Conservation (phyloP, 2,329 filamentous ascomycete species). For the Neonectria neomacrospora region DNA sequence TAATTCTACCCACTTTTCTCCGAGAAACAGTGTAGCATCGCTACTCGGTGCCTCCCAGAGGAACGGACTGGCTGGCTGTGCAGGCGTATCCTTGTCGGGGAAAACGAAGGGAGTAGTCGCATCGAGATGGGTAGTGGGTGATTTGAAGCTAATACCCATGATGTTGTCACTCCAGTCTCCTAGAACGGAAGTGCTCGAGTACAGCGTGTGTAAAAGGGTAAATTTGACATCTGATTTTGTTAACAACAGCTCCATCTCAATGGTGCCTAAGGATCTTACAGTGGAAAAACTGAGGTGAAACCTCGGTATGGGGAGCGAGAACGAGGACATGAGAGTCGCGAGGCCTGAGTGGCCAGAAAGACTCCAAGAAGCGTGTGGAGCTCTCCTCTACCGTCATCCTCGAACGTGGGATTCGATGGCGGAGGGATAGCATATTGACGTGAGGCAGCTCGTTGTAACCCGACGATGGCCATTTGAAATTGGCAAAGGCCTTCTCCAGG, state of each 20-base stretch:
- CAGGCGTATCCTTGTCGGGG: conserved; percentile 49
- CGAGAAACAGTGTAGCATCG: conserved; percentile 84
- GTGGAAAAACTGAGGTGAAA: conserved; percentile 85
- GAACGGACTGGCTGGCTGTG: conserved; percentile 66
- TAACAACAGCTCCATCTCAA: conserved; percentile 19
- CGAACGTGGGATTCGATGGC: conserved; percentile 75
- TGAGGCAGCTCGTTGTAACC: conserved; percentile 51
- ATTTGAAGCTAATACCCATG: conserved; percentile 82
- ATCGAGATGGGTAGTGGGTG: conserved; percentile 73
- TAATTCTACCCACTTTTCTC: conserved; percentile 86
- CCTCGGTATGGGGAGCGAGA: conserved; percentile 81
- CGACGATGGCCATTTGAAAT: conserved; percentile 74
- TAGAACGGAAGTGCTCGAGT: conserved; percentile 65
- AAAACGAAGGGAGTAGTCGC: conserved; percentile 65
- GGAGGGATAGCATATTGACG: conserved; percentile 72
- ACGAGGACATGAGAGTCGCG: conserved; percentile 80
- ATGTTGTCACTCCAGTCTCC: conserved; percentile 65
- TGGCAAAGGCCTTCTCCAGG: conserved; percentile 70
- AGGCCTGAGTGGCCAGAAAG: conserved; percentile 81
- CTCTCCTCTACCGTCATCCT: conserved; percentile 74
- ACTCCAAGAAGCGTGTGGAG: conserved; percentile 81
- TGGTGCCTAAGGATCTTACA: conserved; percentile 58
- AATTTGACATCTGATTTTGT: conserved; percentile 74
- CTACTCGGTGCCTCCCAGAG: conserved; percentile 88
- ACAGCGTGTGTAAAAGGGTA: conserved; percentile 78